Evolutionary conservation across 164 flowering plant genomes (phyloP).

Genomic region (Piper longum): DNA sequence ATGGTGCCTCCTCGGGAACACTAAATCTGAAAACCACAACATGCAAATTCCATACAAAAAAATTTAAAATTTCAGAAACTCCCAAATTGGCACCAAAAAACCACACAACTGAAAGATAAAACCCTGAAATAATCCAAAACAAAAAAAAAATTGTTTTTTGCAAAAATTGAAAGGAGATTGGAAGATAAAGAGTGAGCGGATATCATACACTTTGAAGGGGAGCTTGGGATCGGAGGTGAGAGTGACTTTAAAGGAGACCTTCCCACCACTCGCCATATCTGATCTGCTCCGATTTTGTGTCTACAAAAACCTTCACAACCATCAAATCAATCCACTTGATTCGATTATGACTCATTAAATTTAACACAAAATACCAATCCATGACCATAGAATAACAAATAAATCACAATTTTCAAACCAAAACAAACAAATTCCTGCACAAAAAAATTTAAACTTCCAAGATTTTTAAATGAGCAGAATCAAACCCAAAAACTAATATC

Average conservation of each 20-base stretch:
- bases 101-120: neutral
- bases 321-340: too few relatives aligned
- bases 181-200: neutral
- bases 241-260: constrained; percentile 91
- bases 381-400: too few relatives aligned
- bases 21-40: constrained; percentile 43
- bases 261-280: constrained; percentile 48
- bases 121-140: too few relatives aligned
- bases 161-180: neutral
- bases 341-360: too few relatives aligned
- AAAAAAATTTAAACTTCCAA: too few relatives aligned
- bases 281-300: too few relatives aligned
- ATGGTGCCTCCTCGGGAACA: constrained; percentile 96
- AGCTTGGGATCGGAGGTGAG: constrained; percentile 98
- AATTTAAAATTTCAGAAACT: neutral
- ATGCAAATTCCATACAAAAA: neutral
- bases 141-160: neutral
- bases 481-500: too few relatives aligned
- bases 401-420: too few relatives aligned
- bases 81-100: neutral
- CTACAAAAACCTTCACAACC: too few relatives aligned
- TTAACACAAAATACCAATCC: too few relatives aligned
- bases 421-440: too few relatives aligned
- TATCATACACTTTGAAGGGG: constrained; percentile 86
- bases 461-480: too few relatives aligned